Evolutionary conservation across 208 protist genomes (phyloP).

Genomic region (Trypanosoma theileri): DNA sequence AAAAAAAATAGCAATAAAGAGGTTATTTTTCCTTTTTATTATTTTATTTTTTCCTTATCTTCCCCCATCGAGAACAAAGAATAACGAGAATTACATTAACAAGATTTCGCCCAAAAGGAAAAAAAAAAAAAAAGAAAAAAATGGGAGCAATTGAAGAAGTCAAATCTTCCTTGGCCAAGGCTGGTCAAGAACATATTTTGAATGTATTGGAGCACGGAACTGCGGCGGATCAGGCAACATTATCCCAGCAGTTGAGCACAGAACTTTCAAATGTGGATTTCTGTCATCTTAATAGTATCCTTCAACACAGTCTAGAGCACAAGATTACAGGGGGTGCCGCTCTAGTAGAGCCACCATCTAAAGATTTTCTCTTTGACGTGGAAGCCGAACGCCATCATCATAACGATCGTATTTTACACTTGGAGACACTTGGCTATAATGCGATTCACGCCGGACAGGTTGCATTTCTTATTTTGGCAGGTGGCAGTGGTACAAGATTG

Average conservation of each 20-base stretch:
- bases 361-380: conserved; percentile 23
- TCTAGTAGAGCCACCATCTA: conserved; percentile 21
- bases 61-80: too few species aligned
- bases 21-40: too few species aligned
- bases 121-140: neutral
- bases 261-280: conserved; percentile 26
- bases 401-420: neutral
- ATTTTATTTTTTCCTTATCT: too few species aligned
- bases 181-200: conserved; percentile 25
- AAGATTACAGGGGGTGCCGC: neutral
- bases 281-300: conserved; percentile 20
- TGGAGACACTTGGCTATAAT: conserved; percentile 52
- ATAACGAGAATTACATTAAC: too few species aligned
- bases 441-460: conserved; percentile 83
- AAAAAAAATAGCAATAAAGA: too few species aligned
- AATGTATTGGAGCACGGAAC: conserved; percentile 17
- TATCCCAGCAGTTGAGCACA: conserved; percentile 5
- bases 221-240: conserved; percentile 1
- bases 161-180: neutral
- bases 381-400: neutral
- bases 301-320: conserved; percentile 10
- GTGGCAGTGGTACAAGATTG: conserved; percentile 98
- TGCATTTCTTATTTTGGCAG: conserved; percentile 96
- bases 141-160: neutral
- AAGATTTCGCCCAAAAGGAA: neutral